These are phyloP conservation scores for Suillus sp. DNA, from an alignment of 768 basidiomycete species.

Conservation along the genomic window DNA sequence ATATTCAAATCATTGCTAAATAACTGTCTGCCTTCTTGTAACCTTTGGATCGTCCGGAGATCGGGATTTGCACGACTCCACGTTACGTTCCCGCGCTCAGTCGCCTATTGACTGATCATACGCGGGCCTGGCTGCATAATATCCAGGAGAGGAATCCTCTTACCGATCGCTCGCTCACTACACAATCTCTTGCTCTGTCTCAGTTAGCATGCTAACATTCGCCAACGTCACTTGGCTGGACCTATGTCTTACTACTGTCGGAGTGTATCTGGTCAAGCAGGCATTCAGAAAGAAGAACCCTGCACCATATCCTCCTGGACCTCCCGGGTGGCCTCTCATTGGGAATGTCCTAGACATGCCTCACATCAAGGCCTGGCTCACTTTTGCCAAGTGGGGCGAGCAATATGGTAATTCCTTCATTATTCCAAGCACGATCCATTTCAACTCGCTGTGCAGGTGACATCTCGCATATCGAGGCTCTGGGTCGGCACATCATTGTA, in stretches of 20 bases:
- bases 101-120: no score
- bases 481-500: conserved; percentile 60
- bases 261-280: conserved; percentile 31
- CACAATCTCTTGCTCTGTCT: neutral
- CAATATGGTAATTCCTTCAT: conserved; percentile 39
- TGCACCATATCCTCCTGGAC: conserved; percentile 47
- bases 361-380: conserved; percentile 45
- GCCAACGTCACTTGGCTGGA: conserved; percentile 33
- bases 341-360: conserved; percentile 55
- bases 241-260: conserved; percentile 31
- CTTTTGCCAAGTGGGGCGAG: conserved; percentile 45
- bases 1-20: no score
- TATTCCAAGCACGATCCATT: neutral
- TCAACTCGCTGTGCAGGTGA: conserved; percentile 42
- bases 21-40: no score
- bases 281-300: conserved; percentile 22
- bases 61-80: no score
- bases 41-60: no score
- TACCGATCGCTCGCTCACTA: neutral
- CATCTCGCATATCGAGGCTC: conserved; percentile 58
- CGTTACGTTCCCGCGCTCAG: no score
- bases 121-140: neutral
- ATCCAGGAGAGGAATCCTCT: neutral
- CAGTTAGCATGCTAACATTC: conserved; percentile 23
- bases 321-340: conserved; percentile 44